Evolutionary conservation across 805 yeast species (phyloP), one percentile per base, ranked within the genome.

Genomic region (Brettanomyces custersianus): DNA sequence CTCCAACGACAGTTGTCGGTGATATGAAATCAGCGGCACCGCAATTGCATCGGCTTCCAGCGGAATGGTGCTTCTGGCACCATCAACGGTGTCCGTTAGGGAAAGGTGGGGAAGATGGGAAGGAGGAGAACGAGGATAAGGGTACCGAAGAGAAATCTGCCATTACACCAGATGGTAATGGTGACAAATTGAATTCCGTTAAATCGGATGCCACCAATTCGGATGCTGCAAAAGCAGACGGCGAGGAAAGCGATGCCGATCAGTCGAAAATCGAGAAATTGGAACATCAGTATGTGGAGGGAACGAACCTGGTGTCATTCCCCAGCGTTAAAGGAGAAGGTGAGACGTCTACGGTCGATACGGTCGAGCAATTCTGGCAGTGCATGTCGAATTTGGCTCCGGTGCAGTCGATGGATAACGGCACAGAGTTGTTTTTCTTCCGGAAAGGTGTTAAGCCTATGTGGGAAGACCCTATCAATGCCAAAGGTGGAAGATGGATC

Each of bases 401-500:
- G 27, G 52, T 69, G 2, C 51, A 51, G 34, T 63, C 62, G 27
- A 53, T 70, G 39, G 55, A 60, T 15, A 52, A 55, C 32, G 75
- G 74, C 16, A 62, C 74, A 19, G 80, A 76, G 49, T 61, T 70
- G 37, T 70, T 74, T 40, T 53, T 77, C 8, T 77, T 77, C 57
- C 74, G 74, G 44, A 58, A 66, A 22, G 80, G 79, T 2, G 65
- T 75, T 25, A 69, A 70, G 43, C 84, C 84, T 9, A 70, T 74
- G 33, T 77, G 84, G 82, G 82, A 77, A 49, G 82, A 77, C 48
- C 77, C 78, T 7, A 59, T 65, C 34, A 77, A 77, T 49, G 55
- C 67, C 40, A 59, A 63, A 35, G 83, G 83, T 25, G 83, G 84
- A 2, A 59, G 80, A 45, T 76, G 80, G 80, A 65, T 71, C 15